phyloP scores from a whole-genome alignment of 192 early-diverging fungal genomes.

The Backusella circina region DNA sequence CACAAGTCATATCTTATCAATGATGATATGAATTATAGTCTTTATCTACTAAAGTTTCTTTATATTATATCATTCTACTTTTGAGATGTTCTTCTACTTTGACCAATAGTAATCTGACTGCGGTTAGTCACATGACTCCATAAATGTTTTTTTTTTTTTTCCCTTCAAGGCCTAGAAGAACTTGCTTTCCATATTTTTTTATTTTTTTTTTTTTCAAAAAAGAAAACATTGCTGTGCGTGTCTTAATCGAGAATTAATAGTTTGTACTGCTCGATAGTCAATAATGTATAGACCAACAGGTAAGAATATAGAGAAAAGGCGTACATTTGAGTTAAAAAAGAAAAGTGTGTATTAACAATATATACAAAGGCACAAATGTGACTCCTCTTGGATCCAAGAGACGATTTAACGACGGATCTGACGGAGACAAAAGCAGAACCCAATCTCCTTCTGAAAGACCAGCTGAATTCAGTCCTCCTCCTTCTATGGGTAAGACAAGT shows the following conservation, averaged over 20 bases:
- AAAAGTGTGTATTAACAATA: neutral
- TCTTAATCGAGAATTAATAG: neutral
- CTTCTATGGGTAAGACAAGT: neutral
- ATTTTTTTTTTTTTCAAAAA: neutral
- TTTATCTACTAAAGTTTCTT: too few species aligned
- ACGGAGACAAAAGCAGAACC: neutral
- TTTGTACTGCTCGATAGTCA: neutral
- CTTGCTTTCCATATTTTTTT: neutral
- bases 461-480: neutral
- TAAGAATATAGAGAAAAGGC: neutral
- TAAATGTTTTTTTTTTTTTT: neutral
- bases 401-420: conserved; percentile 17
- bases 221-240: neutral
- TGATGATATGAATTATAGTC: too few species aligned
- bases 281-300: conserved; percentile 16
- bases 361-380: conserved; percentile 15
- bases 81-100: neutral
- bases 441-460: neutral
- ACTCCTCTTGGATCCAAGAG: conserved; percentile 19
- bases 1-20: too few species aligned
- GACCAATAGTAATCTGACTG: neutral
- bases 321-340: neutral
- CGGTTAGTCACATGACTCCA: neutral
- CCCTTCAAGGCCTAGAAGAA: neutral
- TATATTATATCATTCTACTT: too few species aligned